A percentile compares a stretch with the other conserved stretches of the same genome.
phyloP scores from a whole-genome alignment of 2,329 filamentous ascomycete genomes.

The Mariannaea elegans region DNA sequence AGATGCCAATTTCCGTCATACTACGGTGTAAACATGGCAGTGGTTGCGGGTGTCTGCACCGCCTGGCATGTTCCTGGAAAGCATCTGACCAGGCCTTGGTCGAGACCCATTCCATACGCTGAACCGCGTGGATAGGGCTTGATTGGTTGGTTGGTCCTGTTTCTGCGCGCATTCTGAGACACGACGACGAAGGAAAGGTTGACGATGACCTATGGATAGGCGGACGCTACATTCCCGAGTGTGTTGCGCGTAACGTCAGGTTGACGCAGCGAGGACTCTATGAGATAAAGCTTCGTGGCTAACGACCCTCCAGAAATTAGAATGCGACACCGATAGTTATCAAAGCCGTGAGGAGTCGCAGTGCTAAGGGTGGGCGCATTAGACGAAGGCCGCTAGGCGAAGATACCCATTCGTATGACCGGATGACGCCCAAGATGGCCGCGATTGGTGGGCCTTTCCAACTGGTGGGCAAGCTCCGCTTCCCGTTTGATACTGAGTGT shows the following conservation, averaged over 20 bases:
- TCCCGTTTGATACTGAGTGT: constrained; percentile 1
- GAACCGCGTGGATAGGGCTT: constrained; percentile 7
- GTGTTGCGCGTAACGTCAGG: not conserved
- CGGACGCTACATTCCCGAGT: constrained; percentile 16
- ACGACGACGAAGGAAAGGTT: not conserved
- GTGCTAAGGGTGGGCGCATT: constrained; percentile 4
- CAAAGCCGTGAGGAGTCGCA: not conserved
- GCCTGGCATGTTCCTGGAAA: constrained; percentile 10
- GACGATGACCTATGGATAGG: constrained; percentile 2
- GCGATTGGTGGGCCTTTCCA: constrained; percentile 34
- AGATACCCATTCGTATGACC: constrained; percentile 34
- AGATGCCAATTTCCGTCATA: constrained; percentile 20
- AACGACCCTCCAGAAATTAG: constrained; percentile 10
- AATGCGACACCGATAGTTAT: not conserved
- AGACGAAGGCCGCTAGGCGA: constrained; percentile 27
- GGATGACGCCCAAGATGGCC: constrained; percentile 26
- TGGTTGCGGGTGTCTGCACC: not conserved
- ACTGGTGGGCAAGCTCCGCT: constrained; percentile 10
- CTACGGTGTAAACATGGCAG: not conserved
- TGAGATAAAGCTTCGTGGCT: constrained; percentile 13
- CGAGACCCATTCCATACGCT: not conserved
- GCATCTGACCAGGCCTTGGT: constrained; percentile 1
- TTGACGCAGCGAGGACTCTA: not conserved
- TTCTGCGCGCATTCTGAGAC: constrained; percentile 11
- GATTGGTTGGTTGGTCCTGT: constrained; percentile 7